Evolutionary conservation across 257 asterid species (phyloP).

Genomic region (Ilex asprella): DNA sequence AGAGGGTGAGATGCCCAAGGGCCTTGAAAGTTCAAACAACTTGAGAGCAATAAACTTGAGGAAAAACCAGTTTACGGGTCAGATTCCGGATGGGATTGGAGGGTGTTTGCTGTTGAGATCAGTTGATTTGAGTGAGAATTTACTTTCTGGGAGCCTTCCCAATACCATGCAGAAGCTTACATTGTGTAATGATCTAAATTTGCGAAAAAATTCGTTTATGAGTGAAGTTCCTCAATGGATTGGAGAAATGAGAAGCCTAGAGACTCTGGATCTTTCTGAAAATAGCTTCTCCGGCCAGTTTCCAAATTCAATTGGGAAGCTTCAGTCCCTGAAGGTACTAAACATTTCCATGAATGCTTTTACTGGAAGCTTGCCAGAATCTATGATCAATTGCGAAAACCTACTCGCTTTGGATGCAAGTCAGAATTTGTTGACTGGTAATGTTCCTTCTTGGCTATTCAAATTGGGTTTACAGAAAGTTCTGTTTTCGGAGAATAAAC

Average conservation of each 20-base stretch:
- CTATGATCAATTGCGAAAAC: not conserved
- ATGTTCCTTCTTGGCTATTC: not conserved
- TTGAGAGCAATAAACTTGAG: not conserved
- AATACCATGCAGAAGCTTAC: not conserved
- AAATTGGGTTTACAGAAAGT: not conserved
- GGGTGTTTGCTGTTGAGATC: not conserved
- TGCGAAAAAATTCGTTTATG: not conserved
- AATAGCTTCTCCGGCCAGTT: not conserved
- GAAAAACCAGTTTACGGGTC: not conserved
- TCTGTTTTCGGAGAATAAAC: not conserved
- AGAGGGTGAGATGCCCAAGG: not conserved
- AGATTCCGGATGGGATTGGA: not conserved
- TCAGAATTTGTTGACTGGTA: not conserved
- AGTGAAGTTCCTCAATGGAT: not conserved
- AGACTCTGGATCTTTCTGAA: not conserved
- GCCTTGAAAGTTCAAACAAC: not conserved
- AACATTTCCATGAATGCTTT: not conserved
- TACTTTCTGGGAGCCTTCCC: not conserved
- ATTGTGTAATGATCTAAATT: not conserved
- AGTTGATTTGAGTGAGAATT: constrained; percentile 1
- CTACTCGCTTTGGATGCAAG: not conserved
- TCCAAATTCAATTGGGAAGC: not conserved
- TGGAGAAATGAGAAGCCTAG: constrained; percentile 1
- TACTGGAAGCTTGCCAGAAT: not conserved
- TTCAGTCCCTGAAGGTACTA: not conserved